Evolutionary conservation across 1,284 basidiomycete genomes (phyloP).

Genomic region (Sanguinoderma infundibulare): DNA sequence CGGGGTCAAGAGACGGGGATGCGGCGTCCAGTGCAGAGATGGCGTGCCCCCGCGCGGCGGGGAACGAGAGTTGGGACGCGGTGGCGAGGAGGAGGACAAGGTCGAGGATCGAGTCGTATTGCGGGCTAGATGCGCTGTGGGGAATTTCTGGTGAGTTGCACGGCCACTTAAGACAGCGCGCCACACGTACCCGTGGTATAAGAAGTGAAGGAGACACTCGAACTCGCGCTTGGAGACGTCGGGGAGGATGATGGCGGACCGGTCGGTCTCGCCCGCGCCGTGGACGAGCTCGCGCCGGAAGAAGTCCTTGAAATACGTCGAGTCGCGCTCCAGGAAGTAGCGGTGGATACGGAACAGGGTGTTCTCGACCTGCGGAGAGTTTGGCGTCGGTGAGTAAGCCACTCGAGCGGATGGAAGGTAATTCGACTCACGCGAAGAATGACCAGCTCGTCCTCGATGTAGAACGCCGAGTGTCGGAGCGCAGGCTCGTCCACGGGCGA

Average conservation of each 20-base stretch:
- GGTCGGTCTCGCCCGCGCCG: conserved; percentile 27
- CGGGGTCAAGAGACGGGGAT: conserved; percentile 27
- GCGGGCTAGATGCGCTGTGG: conserved; percentile 14
- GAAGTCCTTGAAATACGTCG: conserved; percentile 37
- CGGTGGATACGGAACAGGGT: conserved; percentile 38
- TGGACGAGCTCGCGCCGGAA: conserved; percentile 28
- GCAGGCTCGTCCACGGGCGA: conserved; percentile 18
- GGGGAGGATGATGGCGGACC: conserved; percentile 25
- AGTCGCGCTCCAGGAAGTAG: conserved; percentile 37
- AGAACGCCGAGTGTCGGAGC: conserved; percentile 29
- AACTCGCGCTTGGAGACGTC: conserved; percentile 30
- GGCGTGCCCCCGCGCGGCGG: conserved; percentile 29
- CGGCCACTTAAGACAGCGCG: no score
- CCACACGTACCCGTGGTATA: conserved; percentile 30
- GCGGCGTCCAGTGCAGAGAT: conserved; percentile 26
- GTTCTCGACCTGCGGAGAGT: conserved; percentile 31
- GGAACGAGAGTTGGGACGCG: conserved; percentile 29
- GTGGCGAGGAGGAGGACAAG: conserved; percentile 31
- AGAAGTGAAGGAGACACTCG: conserved; percentile 33
- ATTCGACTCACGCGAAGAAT: conserved; percentile 25
- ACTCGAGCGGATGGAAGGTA: not conserved
- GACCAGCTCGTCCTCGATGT: conserved; percentile 34
- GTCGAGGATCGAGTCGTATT: conserved; percentile 24
- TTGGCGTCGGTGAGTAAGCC: not conserved
- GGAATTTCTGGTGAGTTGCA: not conserved